Conservation (phyloP, 2,329 filamentous ascomycete species). For the Lecanicillium sp. region DNA sequence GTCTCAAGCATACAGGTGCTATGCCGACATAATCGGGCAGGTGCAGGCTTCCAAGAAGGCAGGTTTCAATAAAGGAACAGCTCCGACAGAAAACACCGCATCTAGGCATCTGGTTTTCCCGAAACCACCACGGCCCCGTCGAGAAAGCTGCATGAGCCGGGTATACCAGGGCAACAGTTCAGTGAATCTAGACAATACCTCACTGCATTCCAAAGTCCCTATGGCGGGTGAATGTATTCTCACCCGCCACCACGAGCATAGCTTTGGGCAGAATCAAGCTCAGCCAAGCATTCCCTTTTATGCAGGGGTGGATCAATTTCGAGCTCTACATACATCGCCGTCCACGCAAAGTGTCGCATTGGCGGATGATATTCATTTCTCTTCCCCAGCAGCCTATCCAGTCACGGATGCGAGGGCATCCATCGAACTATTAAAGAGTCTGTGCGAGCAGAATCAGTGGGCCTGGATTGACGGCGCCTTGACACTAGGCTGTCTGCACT, state of each 20-base stretch:
- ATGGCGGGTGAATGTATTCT: too few species aligned
- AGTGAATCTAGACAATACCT: neutral
- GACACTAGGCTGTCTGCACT: conserved; percentile 82
- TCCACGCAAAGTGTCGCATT: neutral
- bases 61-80: conserved; percentile 25
- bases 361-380: neutral
- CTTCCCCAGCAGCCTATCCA: conserved; percentile 23
- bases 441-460: conserved; percentile 76
- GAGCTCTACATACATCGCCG: conserved; percentile 12
- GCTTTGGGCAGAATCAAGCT: neutral
- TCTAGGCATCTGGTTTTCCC: conserved; percentile 47
- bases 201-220: neutral
- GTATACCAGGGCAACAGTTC: conserved; percentile 8
- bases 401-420: conserved; percentile 53
- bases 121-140: conserved; percentile 23
- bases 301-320: conserved; percentile 31
- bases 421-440: conserved; percentile 60
- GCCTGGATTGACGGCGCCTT: conserved; percentile 91
- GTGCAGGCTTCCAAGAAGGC: conserved; percentile 52
- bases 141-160: conserved; percentile 10
- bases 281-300: conserved; percentile 1
- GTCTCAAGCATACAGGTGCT: conserved; percentile 62
- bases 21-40: conserved; percentile 60
- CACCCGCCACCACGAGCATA: too few species aligned
- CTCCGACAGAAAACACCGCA: conserved; percentile 27